Conservation (phyloP, 495 filamentous ascomycete genomes). For the Choiromyces venosus region DNA sequence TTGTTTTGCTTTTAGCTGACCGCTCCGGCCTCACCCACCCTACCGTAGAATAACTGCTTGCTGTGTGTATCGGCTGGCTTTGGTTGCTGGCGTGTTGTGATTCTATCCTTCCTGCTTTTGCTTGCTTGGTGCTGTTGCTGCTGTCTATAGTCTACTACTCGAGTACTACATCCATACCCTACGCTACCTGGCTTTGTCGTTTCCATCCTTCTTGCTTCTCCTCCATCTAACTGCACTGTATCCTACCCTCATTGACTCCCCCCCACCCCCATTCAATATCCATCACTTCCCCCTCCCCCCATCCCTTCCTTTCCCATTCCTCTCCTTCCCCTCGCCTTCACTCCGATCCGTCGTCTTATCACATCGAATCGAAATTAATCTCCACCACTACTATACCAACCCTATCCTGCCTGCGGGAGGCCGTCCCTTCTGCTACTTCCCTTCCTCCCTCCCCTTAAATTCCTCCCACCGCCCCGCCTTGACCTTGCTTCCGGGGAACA, state of each 20-base stretch:
- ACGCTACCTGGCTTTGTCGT: slow-evolving; percentile 8
- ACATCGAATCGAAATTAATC: slow-evolving; percentile 34
- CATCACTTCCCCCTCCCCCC: slow-evolving; percentile 13
- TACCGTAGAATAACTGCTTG: neutral
- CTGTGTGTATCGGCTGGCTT: slow-evolving; percentile 11
- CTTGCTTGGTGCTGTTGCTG: neutral
- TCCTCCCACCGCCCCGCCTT: slow-evolving; percentile 31
- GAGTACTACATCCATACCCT: neutral
- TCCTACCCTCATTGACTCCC: neutral
- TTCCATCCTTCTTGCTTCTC: slow-evolving; percentile 11
- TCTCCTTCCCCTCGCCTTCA: slow-evolving; percentile 16
- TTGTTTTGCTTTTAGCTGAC: neutral
- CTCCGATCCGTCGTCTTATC: slow-evolving; percentile 30
- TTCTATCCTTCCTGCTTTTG: neutral
- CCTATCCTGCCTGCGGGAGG: slow-evolving; percentile 21
- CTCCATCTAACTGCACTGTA: neutral
- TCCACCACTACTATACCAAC: slow-evolving; percentile 11
- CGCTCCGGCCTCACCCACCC: neutral
- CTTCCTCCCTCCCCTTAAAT: slow-evolving; percentile 37
- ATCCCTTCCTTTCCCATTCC: slow-evolving; percentile 5
- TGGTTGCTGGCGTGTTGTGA: slow-evolving; percentile 13
- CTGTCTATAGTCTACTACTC: neutral
- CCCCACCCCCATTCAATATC: neutral
- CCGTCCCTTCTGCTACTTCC: neutral
- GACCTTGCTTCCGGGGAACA: slow-evolving; percentile 33